Evolutionary conservation across 148 eudicot genomes (phyloP).

Genomic region (Heliamphora exappendiculata): DNA sequence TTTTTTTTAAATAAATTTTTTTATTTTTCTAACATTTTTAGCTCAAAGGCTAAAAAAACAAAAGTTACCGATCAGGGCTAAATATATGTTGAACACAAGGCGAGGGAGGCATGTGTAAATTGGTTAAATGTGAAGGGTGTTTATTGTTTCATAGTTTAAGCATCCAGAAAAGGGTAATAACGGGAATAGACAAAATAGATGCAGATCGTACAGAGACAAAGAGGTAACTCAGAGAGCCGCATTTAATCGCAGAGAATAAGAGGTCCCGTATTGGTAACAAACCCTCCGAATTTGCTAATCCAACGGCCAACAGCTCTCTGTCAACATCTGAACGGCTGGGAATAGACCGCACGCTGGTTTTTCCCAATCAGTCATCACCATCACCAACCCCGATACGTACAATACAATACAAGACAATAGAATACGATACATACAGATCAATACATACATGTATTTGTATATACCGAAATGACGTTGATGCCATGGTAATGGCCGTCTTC

Average conservation of each 20-base stretch:
- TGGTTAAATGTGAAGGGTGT: background rate
- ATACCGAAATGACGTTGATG: background rate
- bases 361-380: background rate
- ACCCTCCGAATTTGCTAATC: constrained; percentile 14
- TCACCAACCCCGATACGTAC: no score
- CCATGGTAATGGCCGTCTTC: background rate
- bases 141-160: background rate
- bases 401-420: no score
- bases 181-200: background rate
- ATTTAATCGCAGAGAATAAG: constrained; percentile 24
- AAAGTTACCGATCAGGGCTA: no score
- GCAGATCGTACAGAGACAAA: constrained; percentile 30
- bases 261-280: background rate
- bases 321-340: constrained; percentile 14
- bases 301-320: constrained; percentile 15
- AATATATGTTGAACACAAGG: no score
- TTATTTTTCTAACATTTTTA: no score
- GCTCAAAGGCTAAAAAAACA: no score
- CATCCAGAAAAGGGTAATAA: background rate
- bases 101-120: background rate
- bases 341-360: constrained; percentile 16
- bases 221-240: constrained; percentile 32
- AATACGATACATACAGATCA: background rate
- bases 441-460: background rate
- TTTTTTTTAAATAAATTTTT: background rate